Evolutionary conservation across 2,329 filamentous ascomycete species (phyloP).

Genomic region (Fusarium odoratissimum): DNA sequence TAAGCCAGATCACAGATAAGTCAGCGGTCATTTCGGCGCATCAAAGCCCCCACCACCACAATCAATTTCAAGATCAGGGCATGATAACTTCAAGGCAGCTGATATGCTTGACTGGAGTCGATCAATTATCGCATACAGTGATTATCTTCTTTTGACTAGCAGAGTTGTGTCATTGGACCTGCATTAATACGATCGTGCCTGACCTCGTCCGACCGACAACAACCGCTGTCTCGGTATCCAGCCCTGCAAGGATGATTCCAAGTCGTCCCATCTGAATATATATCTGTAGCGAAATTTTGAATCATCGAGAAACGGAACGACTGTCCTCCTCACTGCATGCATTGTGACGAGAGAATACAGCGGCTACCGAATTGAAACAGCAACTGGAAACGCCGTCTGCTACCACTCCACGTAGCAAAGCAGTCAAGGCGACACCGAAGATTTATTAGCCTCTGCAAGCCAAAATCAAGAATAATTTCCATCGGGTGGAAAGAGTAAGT

Average conservation of each 20-base stretch:
- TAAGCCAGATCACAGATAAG: conserved; percentile 1
- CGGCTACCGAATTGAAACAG: conserved; percentile 37
- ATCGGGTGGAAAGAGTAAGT: neutral
- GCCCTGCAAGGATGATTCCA: neutral
- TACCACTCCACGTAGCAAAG: neutral
- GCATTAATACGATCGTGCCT: conserved; percentile 28
- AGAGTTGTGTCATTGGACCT: conserved; percentile 7
- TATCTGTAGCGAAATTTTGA: neutral
- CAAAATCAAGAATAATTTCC: neutral
- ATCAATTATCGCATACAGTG: neutral
- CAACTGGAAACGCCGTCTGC: conserved; percentile 16
- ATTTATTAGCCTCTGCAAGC: neutral
- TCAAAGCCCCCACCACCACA: conserved; percentile 1
- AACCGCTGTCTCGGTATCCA: conserved; percentile 24
- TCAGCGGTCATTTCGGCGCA: conserved; percentile 7
- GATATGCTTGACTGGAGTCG: neutral
- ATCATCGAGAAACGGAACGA: neutral
- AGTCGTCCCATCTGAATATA: neutral
- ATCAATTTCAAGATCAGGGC: neutral
- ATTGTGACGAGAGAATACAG: conserved; percentile 1
- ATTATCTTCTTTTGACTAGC: neutral
- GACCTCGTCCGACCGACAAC: conserved; percentile 2
- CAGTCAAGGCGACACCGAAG: neutral
- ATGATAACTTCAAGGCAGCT: neutral
- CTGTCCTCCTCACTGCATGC: neutral